Conservation (phyloP, 768 basidiomycete genomes). For the Naganishia vaughanmartiniae region DNA sequence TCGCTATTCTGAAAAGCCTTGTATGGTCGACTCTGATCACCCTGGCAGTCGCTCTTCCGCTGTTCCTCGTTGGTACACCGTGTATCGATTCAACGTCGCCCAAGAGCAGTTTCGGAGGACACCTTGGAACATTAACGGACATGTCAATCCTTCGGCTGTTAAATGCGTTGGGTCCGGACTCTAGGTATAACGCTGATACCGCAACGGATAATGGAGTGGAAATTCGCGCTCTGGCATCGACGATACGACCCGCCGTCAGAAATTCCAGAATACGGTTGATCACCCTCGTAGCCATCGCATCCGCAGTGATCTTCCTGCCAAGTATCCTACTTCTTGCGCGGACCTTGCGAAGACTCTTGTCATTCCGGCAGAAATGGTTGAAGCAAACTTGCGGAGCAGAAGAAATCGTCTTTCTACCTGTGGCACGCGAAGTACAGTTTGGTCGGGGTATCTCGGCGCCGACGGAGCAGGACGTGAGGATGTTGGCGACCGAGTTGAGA, state of each 20-base stretch:
- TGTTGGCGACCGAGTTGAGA: constrained; percentile 61
- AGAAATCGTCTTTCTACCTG: constrained; percentile 69
- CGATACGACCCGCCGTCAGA: constrained; percentile 43
- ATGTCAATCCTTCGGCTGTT: constrained; percentile 74
- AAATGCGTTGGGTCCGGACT: constrained; percentile 56
- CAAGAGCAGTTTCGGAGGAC: constrained; percentile 58
- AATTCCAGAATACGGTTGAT: constrained; percentile 64
- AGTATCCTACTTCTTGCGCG: constrained; percentile 64
- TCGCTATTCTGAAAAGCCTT: constrained; percentile 64
- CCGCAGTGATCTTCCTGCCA: constrained; percentile 65
- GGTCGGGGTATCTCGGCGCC: constrained; percentile 60
- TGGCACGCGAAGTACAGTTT: constrained; percentile 63
- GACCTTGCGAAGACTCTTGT: constrained; percentile 63
- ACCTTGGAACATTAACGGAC: constrained; percentile 69
- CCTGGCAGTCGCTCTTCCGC: constrained; percentile 67
- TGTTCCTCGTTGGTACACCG: constrained; percentile 68
- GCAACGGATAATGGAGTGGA: constrained; percentile 41
- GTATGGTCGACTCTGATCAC: constrained; percentile 68
- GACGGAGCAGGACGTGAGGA: constrained; percentile 72
- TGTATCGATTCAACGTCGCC: constrained; percentile 63
- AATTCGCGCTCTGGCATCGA: constrained; percentile 42
- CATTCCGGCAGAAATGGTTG: constrained; percentile 63
- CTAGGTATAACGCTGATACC: constrained; percentile 45
- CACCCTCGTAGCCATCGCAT: constrained; percentile 63
- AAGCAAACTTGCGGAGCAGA: constrained; percentile 64